These are phyloP conservation scores for Populus deltoides DNA, from an alignment of 345 rosid species.

Conservation along the genomic window DNA sequence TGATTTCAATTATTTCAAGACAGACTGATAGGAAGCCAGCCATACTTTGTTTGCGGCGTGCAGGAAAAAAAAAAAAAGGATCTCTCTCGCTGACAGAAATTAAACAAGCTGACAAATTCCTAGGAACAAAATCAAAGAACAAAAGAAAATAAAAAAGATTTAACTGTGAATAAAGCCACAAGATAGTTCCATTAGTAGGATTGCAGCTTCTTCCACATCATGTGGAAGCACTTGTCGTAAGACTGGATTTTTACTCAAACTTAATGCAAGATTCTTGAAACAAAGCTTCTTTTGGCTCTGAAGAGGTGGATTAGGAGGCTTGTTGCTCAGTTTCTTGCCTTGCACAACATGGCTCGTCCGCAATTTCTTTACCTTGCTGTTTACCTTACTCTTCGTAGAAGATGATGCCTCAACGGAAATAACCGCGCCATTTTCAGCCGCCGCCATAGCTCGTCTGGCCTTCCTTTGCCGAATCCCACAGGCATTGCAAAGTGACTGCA, in stretches of 20 bases:
- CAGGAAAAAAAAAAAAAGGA: neutral
- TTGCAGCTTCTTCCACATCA: constrained; percentile 60
- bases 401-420: neutral
- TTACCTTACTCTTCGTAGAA: constrained; percentile 28
- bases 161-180: constrained; percentile 41
- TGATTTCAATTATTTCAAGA: neutral
- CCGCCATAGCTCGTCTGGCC: constrained; percentile 72
- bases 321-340: constrained; percentile 40
- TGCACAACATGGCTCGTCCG: constrained; percentile 24
- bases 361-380: constrained; percentile 46
- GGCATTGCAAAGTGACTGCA: constrained; percentile 90
- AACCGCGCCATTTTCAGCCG: neutral
- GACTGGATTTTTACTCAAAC: constrained; percentile 38
- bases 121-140: neutral
- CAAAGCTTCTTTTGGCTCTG: constrained; percentile 29
- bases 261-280: constrained; percentile 33
- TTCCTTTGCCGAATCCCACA: constrained; percentile 91
- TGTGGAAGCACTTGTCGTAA: constrained; percentile 39
- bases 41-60: neutral
- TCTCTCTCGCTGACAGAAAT: neutral
- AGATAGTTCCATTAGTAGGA: constrained; percentile 55
- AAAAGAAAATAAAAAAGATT: neutral
- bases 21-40: neutral
- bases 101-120: neutral
- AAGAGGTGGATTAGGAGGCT: constrained; percentile 3